phyloP scores from a whole-genome alignment of 1,284 basidiomycete species.

The Termitomyces sp. region DNA sequence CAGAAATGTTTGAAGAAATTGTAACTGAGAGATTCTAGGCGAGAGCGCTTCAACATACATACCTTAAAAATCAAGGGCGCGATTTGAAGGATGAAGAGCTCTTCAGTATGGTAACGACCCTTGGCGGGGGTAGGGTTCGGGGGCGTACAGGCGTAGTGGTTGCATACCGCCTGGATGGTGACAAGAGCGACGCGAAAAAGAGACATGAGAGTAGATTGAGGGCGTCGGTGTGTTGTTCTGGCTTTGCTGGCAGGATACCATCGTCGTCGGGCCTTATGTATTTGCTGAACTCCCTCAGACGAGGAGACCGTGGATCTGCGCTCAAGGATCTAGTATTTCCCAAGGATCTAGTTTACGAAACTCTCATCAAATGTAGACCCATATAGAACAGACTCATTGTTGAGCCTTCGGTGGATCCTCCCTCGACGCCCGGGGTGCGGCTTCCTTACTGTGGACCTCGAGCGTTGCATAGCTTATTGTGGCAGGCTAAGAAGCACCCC shows the following conservation, averaged over 20 bases:
- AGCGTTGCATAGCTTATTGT: conserved; percentile 1
- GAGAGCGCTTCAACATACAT: conserved; percentile 12
- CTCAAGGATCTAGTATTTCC: conserved; percentile 6
- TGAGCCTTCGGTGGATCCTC: conserved; percentile 14
- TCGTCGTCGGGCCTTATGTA: conserved; percentile 6
- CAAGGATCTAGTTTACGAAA: conserved; percentile 10
- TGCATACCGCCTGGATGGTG: conserved; percentile 44
- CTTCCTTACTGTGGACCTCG: conserved; percentile 7
- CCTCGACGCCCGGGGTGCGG: conserved; percentile 7
- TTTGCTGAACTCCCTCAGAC: conserved; percentile 1
- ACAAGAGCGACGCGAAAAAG: conserved; percentile 42
- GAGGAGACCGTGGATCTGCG: conserved; percentile 13
- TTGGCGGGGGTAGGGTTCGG: conserved; percentile 53
- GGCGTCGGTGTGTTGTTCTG: neutral
- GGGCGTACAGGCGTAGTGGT: conserved; percentile 53
- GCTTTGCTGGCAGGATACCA: conserved; percentile 1
- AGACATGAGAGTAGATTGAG: conserved; percentile 33
- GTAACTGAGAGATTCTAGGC: neutral
- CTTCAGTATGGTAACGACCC: conserved; percentile 50
- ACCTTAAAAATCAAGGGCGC: conserved; percentile 58
- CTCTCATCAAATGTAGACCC: conserved; percentile 4
- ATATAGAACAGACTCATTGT: conserved; percentile 4
- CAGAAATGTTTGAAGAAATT: conserved; percentile 18
- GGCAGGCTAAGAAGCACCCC: conserved; percentile 1
- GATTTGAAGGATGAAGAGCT: conserved; percentile 49